These are phyloP conservation scores for Amanita muscaria DNA, from an alignment of 768 basidiomycete species.

Conservation along the genomic window DNA sequence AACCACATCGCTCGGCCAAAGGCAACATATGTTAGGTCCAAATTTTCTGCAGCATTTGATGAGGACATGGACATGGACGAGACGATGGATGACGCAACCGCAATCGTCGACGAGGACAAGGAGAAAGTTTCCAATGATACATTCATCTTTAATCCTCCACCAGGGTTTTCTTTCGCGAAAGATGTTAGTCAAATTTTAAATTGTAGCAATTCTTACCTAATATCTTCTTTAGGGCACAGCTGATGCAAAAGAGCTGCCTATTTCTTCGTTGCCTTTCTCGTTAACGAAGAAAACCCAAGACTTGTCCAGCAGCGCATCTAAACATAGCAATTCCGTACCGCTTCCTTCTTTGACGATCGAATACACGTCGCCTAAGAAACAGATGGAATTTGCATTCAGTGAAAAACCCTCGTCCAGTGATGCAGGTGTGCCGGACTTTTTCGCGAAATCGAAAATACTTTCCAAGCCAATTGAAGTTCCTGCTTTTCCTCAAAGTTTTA, in stretches of 20 bases:
- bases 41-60: conserved; percentile 62
- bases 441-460: conserved; percentile 42
- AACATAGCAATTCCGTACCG: neutral
- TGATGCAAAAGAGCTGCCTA: conserved; percentile 57
- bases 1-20: conserved; percentile 54
- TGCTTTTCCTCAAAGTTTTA: conserved; percentile 19
- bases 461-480: conserved; percentile 28
- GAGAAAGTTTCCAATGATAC: conserved; percentile 46
- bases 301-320: neutral
- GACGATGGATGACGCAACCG: conserved; percentile 31
- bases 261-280: conserved; percentile 56
- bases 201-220: neutral
- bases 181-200: conserved; percentile 31
- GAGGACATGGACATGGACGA: conserved; percentile 40
- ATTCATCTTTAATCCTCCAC: conserved; percentile 51
- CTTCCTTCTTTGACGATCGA: neutral
- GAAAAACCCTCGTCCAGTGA: neutral
- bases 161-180: conserved; percentile 61
- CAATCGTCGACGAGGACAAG: conserved; percentile 33
- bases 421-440: conserved; percentile 52
- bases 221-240: conserved; percentile 29
- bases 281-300: conserved; percentile 27
- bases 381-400: neutral
- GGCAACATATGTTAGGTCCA: conserved; percentile 33
- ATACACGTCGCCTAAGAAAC: neutral